Conservation (phyloP, 169 alveolate species). For the Plasmodium chabaudi region DNA sequence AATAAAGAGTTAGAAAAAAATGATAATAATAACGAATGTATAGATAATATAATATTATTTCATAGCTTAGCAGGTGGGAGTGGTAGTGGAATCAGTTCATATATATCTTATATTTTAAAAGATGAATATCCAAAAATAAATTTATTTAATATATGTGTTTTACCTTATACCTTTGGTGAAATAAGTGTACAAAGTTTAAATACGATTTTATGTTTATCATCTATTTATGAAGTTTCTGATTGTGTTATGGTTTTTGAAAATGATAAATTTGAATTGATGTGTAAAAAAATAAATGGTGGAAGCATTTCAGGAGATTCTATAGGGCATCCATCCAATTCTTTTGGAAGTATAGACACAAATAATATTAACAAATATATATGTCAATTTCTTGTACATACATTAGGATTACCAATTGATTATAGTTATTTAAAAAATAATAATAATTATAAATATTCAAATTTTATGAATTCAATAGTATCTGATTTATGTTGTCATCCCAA, state of each 20-base stretch:
- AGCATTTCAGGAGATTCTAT: no score
- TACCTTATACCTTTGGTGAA: constrained; percentile 80
- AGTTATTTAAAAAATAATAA: background rate
- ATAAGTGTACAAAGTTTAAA: constrained; percentile 78
- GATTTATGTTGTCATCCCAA: constrained; percentile 70
- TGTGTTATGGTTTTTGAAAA: constrained; percentile 29
- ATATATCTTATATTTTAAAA: constrained; percentile 58
- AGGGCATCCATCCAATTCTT: no score
- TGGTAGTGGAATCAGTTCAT: constrained; percentile 81
- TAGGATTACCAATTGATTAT: constrained; percentile 48
- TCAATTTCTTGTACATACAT: constrained; percentile 24
- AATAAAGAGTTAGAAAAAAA: constrained; percentile 59
- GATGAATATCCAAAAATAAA: constrained; percentile 76
- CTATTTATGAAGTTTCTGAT: constrained; percentile 75
- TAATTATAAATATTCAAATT: constrained; percentile 41
- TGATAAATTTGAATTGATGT: constrained; percentile 59
- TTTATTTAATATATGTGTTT: constrained; percentile 66
- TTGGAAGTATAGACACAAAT: constrained; percentile 40
- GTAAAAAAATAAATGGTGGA: constrained; percentile 55
- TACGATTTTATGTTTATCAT: constrained; percentile 73
- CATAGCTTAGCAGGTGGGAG: constrained; percentile 82
- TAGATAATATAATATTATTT: constrained; percentile 76
- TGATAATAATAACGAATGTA: constrained; percentile 61
- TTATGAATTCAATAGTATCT: constrained; percentile 28
- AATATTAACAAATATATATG: constrained; percentile 56